These are phyloP conservation scores for Clarireedia homoeocarpa DNA, from an alignment of 2,329 filamentous ascomycete genomes.

Conservation along the genomic window DNA sequence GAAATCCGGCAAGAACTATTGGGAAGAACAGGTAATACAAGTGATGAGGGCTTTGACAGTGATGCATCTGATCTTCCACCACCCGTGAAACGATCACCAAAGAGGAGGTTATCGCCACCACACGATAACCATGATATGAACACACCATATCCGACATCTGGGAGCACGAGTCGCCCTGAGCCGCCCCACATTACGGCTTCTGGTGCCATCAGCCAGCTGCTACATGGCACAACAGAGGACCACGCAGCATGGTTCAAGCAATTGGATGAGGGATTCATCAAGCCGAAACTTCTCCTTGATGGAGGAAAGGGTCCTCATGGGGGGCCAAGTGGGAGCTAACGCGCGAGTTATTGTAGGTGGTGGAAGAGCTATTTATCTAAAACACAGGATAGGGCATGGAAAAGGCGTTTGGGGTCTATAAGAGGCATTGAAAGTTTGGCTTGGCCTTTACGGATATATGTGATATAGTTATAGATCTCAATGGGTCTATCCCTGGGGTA, in stretches of 20 bases:
- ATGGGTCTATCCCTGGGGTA: background rate
- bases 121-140: constrained; percentile 10
- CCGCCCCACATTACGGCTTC: constrained; percentile 55
- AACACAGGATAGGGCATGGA: constrained; percentile 6
- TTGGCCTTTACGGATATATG: background rate
- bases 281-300: constrained; percentile 81
- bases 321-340: constrained; percentile 15
- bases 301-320: constrained; percentile 35
- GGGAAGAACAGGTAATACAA: constrained; percentile 30
- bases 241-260: constrained; percentile 85
- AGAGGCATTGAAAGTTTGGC: background rate
- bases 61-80: constrained; percentile 61
- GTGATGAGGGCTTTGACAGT: constrained; percentile 53
- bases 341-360: background rate
- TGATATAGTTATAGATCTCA: background rate
- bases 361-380: background rate
- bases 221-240: constrained; percentile 72
- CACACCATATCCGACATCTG: constrained; percentile 28
- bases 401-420: constrained; percentile 6
- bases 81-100: constrained; percentile 36
- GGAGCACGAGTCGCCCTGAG: constrained; percentile 22
- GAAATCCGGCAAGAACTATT: constrained; percentile 52
- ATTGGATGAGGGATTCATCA: constrained; percentile 93
- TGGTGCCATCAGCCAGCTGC: constrained; percentile 66
- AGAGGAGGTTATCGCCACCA: constrained; percentile 10